Evolutionary conservation across 2,329 filamentous ascomycete species (phyloP).

Genomic region (Aspergillus jensenii): DNA sequence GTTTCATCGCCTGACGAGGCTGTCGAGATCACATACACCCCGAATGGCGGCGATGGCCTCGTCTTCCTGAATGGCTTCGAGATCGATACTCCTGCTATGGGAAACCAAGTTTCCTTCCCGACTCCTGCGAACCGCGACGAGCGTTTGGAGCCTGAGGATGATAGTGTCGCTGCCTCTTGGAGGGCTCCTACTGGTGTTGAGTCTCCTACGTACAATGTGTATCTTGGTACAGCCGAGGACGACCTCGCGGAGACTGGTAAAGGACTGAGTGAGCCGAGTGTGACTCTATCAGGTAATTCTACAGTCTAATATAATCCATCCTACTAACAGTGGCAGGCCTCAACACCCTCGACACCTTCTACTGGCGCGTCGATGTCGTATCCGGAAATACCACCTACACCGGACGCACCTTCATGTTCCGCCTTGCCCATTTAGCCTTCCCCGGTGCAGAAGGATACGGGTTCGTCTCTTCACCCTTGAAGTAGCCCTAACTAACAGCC

Average conservation of each 20-base stretch:
- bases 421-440: slow-evolving; percentile 8
- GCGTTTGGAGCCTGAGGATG: neutral
- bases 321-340: neutral
- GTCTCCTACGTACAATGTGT: slow-evolving; percentile 8
- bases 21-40: slow-evolving; percentile 6
- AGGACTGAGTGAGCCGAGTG: neutral
- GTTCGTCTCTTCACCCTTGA: neutral
- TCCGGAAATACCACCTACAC: neutral
- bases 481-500: neutral
- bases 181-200: neutral
- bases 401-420: slow-evolving; percentile 7
- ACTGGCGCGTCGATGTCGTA: slow-evolving; percentile 12
- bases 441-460: slow-evolving; percentile 14
- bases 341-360: slow-evolving; percentile 10
- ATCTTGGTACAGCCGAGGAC: neutral
- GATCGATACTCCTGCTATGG: slow-evolving; percentile 7
- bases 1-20: neutral
- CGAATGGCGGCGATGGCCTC: neutral
- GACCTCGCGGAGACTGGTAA: neutral
- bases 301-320: no score
- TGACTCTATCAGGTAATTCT: neutral
- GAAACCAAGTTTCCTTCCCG: slow-evolving; percentile 10
- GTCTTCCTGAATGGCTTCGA: slow-evolving; percentile 12
- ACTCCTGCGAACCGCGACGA: slow-evolving; percentile 4
- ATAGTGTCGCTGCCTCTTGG: slow-evolving; percentile 1